A percentile compares a stretch with the other conserved stretches of the same genome.
Conservation (phyloP, 2,329 filamentous ascomycete species). For the Colletotrichum falcatum region DNA sequence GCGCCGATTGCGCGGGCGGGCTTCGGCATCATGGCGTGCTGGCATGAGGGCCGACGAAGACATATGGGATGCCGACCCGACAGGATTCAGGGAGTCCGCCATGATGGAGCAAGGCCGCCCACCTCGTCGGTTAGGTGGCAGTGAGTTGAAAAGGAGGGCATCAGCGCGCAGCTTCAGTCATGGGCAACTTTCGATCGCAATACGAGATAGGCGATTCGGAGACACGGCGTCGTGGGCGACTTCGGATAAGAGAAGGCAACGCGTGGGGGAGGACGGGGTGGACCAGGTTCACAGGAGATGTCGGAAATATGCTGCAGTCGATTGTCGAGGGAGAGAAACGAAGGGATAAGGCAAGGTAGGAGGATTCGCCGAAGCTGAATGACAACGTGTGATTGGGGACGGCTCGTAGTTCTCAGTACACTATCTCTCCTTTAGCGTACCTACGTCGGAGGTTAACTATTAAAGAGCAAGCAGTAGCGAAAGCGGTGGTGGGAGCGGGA, state of each 20-base stretch:
- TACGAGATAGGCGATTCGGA: background rate
- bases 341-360: conserved; percentile 9
- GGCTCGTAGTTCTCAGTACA: conserved; percentile 7
- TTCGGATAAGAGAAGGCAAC: conserved; percentile 10
- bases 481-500: conserved; percentile 12
- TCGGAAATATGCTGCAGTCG: conserved; percentile 11
- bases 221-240: conserved; percentile 5
- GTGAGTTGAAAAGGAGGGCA: conserved; percentile 36
- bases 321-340: conserved; percentile 10
- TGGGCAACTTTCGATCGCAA: conserved; percentile 23
- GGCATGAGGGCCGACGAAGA: conserved; percentile 61
- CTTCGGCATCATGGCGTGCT: conserved; percentile 55
- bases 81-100: conserved; percentile 44
- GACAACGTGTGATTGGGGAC: conserved; percentile 6
- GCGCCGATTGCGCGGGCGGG: conserved; percentile 65
- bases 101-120: conserved; percentile 38
- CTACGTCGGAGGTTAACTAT: background rate
- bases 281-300: conserved; percentile 16
- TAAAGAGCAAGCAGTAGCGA: conserved; percentile 10
- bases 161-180: conserved; percentile 38
- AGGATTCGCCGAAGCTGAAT: conserved; percentile 1
- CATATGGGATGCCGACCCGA: conserved; percentile 52
- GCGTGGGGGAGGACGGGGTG: background rate
- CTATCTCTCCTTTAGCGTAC: conserved; percentile 14
- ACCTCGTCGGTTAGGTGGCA: conserved; percentile 38